These are phyloP conservation scores for Hansenula lynferdii DNA, from an alignment of 1,139 yeast genomes.

Conservation along the genomic window DNA sequence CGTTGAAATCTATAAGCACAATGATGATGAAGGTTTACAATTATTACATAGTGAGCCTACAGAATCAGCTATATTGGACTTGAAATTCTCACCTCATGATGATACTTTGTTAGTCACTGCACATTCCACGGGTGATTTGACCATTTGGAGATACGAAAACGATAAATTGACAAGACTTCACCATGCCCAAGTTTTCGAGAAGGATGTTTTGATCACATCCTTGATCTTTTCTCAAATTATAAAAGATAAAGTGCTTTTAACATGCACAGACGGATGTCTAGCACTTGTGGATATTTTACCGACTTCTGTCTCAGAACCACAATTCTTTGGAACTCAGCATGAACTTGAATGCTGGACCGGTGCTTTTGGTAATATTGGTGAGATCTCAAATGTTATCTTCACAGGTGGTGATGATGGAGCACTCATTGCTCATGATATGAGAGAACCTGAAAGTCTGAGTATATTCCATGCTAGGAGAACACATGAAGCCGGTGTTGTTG, in stretches of 20 bases:
- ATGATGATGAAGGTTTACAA: slow-evolving; percentile 16
- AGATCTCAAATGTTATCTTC: slow-evolving; percentile 53
- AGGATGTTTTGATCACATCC: slow-evolving; percentile 56
- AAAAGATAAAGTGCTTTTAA: slow-evolving; percentile 35
- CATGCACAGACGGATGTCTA: slow-evolving; percentile 54
- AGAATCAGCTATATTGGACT: slow-evolving; percentile 69
- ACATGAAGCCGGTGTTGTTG: slow-evolving; percentile 87
- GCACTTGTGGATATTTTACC: slow-evolving; percentile 30
- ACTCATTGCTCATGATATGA: slow-evolving; percentile 69
- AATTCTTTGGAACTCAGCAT: slow-evolving; percentile 35
- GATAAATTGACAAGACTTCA: slow-evolving; percentile 21
- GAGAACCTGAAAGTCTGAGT: slow-evolving; percentile 35
- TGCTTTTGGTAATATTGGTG: slow-evolving; percentile 57
- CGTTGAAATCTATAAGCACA: slow-evolving; percentile 51
- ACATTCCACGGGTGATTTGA: slow-evolving; percentile 76
- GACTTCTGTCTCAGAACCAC: slow-evolving; percentile 7
- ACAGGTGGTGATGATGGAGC: slow-evolving; percentile 92
- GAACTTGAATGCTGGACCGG: slow-evolving; percentile 89
- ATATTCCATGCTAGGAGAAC: slow-evolving; percentile 57
- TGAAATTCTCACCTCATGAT: slow-evolving; percentile 59
- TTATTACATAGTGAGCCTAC: slow-evolving; percentile 30
- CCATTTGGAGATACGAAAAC: slow-evolving; percentile 47
- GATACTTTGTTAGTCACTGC: slow-evolving; percentile 48
- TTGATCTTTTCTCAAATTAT: slow-evolving; percentile 50
- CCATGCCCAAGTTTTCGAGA: slow-evolving; percentile 41